These are phyloP conservation scores for Colletotrichum agaves DNA, from an alignment of 2,329 filamentous ascomycete genomes.

Conservation along the genomic window DNA sequence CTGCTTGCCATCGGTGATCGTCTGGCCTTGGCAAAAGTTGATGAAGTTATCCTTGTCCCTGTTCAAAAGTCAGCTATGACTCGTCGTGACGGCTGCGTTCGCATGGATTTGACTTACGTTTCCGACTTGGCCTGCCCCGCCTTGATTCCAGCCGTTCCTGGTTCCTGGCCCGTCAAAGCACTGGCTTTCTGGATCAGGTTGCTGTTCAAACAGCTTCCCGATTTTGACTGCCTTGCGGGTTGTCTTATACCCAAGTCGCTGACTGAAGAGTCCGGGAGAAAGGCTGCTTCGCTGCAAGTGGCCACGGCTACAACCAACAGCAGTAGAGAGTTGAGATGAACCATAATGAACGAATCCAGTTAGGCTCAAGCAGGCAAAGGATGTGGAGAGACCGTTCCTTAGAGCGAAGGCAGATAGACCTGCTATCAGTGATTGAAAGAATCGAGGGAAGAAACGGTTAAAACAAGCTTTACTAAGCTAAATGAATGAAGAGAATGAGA, in stretches of 20 bases:
- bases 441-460: too few species aligned
- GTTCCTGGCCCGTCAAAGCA: slow-evolving; percentile 51
- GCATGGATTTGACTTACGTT: slow-evolving; percentile 47
- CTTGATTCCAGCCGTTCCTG: slow-evolving; percentile 42
- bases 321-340: neutral
- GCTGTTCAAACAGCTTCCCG: slow-evolving; percentile 46
- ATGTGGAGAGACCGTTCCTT: too few species aligned
- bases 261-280: neutral
- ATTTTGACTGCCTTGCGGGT: slow-evolving; percentile 3
- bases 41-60: slow-evolving; percentile 62
- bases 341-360: neutral
- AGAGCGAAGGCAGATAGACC: too few species aligned
- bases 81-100: neutral
- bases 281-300: neutral
- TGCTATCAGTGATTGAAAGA: too few species aligned
- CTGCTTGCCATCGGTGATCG: slow-evolving; percentile 65
- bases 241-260: too few species aligned
- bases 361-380: too few species aligned
- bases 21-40: slow-evolving; percentile 67
- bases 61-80: slow-evolving; percentile 23
- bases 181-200: slow-evolving; percentile 56
- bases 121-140: slow-evolving; percentile 52
- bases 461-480: neutral
- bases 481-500: too few species aligned
- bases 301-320: neutral